phyloP scores from a whole-genome alignment of 352 stramenopile genomes.

The Pythium guiyangense region DNA sequence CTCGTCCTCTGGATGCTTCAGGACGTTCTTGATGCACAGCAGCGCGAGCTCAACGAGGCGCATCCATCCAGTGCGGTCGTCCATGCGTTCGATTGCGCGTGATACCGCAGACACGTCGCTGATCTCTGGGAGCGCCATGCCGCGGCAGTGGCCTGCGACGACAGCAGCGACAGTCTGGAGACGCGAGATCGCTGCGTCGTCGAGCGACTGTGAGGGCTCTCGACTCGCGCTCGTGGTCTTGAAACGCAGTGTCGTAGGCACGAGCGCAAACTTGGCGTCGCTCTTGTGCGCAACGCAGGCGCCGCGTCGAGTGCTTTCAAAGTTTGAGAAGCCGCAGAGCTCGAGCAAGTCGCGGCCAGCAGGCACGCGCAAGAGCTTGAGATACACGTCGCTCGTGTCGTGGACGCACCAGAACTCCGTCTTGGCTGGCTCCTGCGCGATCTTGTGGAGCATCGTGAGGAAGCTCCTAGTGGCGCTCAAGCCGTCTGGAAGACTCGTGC shows the following conservation, averaged over 20 bases:
- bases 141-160: conserved; percentile 38
- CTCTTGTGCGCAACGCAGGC: background rate
- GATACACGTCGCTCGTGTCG: conserved; percentile 15
- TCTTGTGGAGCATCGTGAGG: conserved; percentile 20
- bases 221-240: conserved; percentile 21
- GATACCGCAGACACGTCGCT: conserved; percentile 55
- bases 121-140: conserved; percentile 28
- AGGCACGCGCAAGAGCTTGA: conserved; percentile 20
- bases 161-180: conserved; percentile 38
- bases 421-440: conserved; percentile 42
- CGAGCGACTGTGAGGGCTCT: conserved; percentile 13
- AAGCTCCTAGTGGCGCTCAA: conserved; percentile 23
- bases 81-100: conserved; percentile 22
- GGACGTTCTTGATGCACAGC: conserved; percentile 50
- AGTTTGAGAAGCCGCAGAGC: conserved; percentile 29
- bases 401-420: conserved; percentile 27
- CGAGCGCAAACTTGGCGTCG: conserved; percentile 19
- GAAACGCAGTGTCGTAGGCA: conserved; percentile 37
- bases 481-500: conserved; percentile 15
- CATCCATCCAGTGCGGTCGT: conserved; percentile 20
- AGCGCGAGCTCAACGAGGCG: conserved; percentile 35
- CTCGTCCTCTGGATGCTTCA: conserved; percentile 35
- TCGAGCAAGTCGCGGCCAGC: conserved; percentile 28
- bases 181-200: conserved; percentile 21
- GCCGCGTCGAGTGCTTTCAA: background rate